Conservation (phyloP, 148 eudicot genomes). For the Camellia sinensis region DNA sequence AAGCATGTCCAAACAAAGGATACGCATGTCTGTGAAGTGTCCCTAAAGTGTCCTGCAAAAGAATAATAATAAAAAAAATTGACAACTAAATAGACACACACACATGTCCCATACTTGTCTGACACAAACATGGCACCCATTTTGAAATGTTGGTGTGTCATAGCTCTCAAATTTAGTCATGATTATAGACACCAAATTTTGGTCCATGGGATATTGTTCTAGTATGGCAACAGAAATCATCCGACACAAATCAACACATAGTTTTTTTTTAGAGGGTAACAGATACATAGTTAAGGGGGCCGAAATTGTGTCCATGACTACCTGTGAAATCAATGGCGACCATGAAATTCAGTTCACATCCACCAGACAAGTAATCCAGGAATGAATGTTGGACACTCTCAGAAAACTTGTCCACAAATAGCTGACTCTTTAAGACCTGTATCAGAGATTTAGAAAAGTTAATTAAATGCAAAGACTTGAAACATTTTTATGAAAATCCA, state of each 20-base stretch:
- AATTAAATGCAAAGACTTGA: slow-evolving; percentile 17
- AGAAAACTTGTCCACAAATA: slow-evolving; percentile 70
- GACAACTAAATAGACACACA: no score
- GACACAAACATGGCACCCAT: no score
- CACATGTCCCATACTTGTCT: no score
- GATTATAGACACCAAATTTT: not conserved
- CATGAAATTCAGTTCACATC: slow-evolving; percentile 93
- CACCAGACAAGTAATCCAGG: slow-evolving; percentile 87
- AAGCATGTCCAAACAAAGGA: no score
- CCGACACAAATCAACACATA: not conserved
- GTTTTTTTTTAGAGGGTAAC: not conserved
- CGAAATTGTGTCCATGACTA: slow-evolving; percentile 22
- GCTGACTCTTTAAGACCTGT: slow-evolving; percentile 84
- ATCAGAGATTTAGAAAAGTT: slow-evolving; percentile 15
- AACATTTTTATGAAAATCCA: slow-evolving; percentile 9
- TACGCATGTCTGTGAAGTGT: no score
- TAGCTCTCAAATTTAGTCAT: not conserved
- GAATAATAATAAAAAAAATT: no score
- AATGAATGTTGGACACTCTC: slow-evolving; percentile 75
- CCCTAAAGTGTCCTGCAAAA: no score
- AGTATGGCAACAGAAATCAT: not conserved
- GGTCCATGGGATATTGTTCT: no score
- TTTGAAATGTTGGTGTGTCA: no score
- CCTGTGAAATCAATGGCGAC: slow-evolving; percentile 99
- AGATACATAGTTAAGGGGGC: not conserved